These are phyloP conservation scores for Corylus heterophylla DNA, from an alignment of 306 rosid genomes.

Conservation along the genomic window DNA sequence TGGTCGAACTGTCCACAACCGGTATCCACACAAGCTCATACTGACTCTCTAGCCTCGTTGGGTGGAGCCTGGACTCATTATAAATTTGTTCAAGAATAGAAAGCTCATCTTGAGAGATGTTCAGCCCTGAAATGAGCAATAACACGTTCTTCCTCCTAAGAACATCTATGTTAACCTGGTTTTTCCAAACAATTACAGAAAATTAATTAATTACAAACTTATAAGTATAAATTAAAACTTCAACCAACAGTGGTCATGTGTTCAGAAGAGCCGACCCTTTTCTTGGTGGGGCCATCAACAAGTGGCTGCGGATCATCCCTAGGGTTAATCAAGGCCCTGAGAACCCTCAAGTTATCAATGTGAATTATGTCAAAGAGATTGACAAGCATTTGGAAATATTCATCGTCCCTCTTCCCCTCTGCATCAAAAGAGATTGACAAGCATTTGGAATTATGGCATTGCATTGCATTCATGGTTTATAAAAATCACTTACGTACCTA, in stretches of 20 bases:
- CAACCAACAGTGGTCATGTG: not conserved
- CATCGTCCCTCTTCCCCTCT: slow-evolving; percentile 50
- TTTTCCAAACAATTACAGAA: slow-evolving; percentile 13
- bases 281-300: slow-evolving; percentile 51
- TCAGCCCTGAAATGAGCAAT: slow-evolving; percentile 55
- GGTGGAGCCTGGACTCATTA: slow-evolving; percentile 49
- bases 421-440: slow-evolving; percentile 40
- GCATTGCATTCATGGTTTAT: not conserved
- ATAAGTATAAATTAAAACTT: not conserved
- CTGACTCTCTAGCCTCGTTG: slow-evolving; percentile 33
- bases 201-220: not conserved
- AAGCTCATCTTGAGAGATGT: slow-evolving; percentile 56
- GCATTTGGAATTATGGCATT: slow-evolving; percentile 25
- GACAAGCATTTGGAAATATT: slow-evolving; percentile 43
- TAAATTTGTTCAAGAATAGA: slow-evolving; percentile 63
- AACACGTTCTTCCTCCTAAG: slow-evolving; percentile 66
- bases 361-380: slow-evolving; percentile 41
- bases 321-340: slow-evolving; percentile 54
- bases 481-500: slow-evolving; percentile 37
- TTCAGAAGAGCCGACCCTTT: slow-evolving; percentile 47
- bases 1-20: slow-evolving; percentile 35
- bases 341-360: slow-evolving; percentile 60
- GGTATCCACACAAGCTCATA: slow-evolving; percentile 71
- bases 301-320: slow-evolving; percentile 57
- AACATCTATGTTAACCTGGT: slow-evolving; percentile 61